Evolutionary conservation across 495 filamentous ascomycete genomes (phyloP).

Genomic region (Hyaloscypha variabilis): DNA sequence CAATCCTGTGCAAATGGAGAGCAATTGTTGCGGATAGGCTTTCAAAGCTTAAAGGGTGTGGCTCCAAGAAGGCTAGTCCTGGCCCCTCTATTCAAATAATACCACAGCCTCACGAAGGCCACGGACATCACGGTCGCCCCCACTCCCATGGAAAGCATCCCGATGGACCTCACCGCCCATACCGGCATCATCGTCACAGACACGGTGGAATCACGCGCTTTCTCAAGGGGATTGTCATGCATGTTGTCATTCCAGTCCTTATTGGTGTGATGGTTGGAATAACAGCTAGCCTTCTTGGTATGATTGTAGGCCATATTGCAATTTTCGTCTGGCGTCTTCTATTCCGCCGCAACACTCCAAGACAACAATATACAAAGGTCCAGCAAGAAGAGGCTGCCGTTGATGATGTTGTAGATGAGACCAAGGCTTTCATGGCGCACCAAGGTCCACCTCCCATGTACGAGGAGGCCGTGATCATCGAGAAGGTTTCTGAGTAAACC

Average conservation of each 20-base stretch:
- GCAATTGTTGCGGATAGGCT: slow-evolving; percentile 44
- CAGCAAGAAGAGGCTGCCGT: slow-evolving; percentile 19
- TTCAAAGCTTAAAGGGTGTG: slow-evolving; percentile 34
- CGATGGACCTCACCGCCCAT: slow-evolving; percentile 17
- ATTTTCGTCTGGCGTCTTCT: slow-evolving; percentile 48
- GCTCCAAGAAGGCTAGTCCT: slow-evolving; percentile 24
- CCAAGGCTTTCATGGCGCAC: slow-evolving; percentile 24
- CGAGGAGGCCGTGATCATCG: slow-evolving; percentile 20
- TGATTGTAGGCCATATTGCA: slow-evolving; percentile 50
- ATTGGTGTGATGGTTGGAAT: slow-evolving; percentile 56
- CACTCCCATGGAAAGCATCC: slow-evolving; percentile 15
- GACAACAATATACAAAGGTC: slow-evolving; percentile 14
- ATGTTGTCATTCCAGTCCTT: slow-evolving; percentile 53
- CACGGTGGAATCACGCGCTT: slow-evolving; percentile 42
- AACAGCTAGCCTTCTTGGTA: slow-evolving; percentile 52
- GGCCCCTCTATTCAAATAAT: slow-evolving; percentile 6
- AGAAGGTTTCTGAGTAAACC: slow-evolving; percentile 25
- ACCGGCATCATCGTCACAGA: slow-evolving; percentile 27
- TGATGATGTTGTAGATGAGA: slow-evolving; percentile 21
- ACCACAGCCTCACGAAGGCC: slow-evolving; percentile 12
- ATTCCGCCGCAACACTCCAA: slow-evolving; percentile 29
- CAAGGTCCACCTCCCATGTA: slow-evolving; percentile 32
- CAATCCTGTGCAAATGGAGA: slow-evolving; percentile 48
- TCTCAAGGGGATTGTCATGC: slow-evolving; percentile 46
- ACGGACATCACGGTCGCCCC: slow-evolving; percentile 14